Conservation (phyloP, 2,329 filamentous ascomycete genomes). For the Penicillium sp. region DNA sequence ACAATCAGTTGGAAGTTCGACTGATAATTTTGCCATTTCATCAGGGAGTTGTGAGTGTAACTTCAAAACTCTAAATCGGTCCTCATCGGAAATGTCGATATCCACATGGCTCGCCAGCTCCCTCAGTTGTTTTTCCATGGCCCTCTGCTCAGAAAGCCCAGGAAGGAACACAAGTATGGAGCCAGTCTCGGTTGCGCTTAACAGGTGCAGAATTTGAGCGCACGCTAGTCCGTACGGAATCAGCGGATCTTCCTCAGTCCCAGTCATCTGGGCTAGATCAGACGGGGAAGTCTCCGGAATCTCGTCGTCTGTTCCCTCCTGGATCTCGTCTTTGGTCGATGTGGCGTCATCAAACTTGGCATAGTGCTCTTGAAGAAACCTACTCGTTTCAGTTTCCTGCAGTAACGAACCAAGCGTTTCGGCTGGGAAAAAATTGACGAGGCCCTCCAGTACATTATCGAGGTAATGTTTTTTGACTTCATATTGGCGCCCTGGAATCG, state of each 20-base stretch:
- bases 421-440: constrained; percentile 22
- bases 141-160: constrained; percentile 39
- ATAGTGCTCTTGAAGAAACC: constrained; percentile 11
- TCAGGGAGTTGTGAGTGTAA: constrained; percentile 46
- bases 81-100: constrained; percentile 39
- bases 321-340: not conserved
- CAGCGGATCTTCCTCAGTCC: constrained; percentile 32
- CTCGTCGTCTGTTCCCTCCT: not conserved
- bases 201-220: constrained; percentile 45
- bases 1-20: constrained; percentile 35
- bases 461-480: constrained; percentile 42
- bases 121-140: constrained; percentile 28
- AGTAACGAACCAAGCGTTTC: constrained; percentile 14
- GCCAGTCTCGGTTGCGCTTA: constrained; percentile 39
- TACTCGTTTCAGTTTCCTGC: constrained; percentile 3
- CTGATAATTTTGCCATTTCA: constrained; percentile 42
- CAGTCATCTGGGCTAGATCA: not conserved
- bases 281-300: not conserved
- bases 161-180: constrained; percentile 48
- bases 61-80: constrained; percentile 41
- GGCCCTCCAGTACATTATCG: constrained; percentile 34
- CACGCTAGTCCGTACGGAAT: constrained; percentile 42
- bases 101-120: constrained; percentile 23
- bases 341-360: not conserved
- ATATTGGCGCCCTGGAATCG: constrained; percentile 43